Base-by-base conservation (phyloP, 2,329 filamentous ascomycete genomes). In the Lachnellula occidentalis region DNA sequence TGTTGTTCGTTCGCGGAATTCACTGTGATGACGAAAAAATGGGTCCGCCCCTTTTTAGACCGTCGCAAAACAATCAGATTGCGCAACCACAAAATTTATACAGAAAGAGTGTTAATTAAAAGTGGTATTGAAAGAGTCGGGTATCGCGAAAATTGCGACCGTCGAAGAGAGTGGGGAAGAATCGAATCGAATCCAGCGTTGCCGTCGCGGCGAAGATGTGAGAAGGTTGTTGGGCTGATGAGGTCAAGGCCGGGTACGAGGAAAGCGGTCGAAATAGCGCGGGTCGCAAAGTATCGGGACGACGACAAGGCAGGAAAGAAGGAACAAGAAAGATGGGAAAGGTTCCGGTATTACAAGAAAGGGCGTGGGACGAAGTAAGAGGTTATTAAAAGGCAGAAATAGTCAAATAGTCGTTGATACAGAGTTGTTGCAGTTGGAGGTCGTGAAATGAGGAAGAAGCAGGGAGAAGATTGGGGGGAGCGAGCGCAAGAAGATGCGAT, bases 141-240 rank as follows among this genome's bases (percentile, higher is more conserved):
- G 27, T 12, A 12, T 31, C 36, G 36, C 36, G 36, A 39, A 39
- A 31, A 31, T 53, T 49, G 45, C 50, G 51, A 58, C 36, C 45
- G 59, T 37, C 6, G 55, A 53, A 58, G 53, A 53, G 58, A 58
- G 53, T 34, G 54, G 39, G 34, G 31, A 34, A 47, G 56, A 58
- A 46, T 46, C 43, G 63, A 67, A 67, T 58, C 31, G 58, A 60
- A 61, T n/a, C n/a, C n/a, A n/a, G n/a, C 22, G 41, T 52, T 63
- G 59, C 60, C 57, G 60, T 59, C 19, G 58, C 57, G 62, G 57
- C 55, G 57, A 15, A 51, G 46, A 47, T 51, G 42, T 58, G 46
- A 22, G 54, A 51, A 49, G 46, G 47, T 56, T 45, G 53, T 49
- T 55, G 37, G 51, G 50, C 45, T 57, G 24, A 36, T 57, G 49